Conservation (phyloP, 495 filamentous ascomycete species). For the Penicilliopsis zonata region DNA sequence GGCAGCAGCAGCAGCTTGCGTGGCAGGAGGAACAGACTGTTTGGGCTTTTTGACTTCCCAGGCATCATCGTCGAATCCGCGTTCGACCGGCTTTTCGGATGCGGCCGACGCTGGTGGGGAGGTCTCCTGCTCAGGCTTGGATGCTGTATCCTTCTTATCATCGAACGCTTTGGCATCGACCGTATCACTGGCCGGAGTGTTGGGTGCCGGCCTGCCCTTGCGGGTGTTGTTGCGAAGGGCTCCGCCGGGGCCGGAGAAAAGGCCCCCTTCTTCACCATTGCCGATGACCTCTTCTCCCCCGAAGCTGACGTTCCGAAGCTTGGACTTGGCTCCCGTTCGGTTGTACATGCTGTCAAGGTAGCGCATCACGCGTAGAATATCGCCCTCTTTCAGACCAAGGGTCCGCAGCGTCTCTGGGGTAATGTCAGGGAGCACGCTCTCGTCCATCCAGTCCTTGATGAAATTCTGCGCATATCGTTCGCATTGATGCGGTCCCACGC, state of each 20-base stretch:
- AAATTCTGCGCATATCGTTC: slow-evolving; percentile 90
- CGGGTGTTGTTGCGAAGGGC: slow-evolving; percentile 87
- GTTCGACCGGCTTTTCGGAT: slow-evolving; percentile 32
- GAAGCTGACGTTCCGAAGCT: slow-evolving; percentile 50
- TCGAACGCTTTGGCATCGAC: slow-evolving; percentile 83
- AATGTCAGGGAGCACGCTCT: slow-evolving; percentile 79
- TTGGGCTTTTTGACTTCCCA: slow-evolving; percentile 96
- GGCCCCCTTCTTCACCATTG: slow-evolving; percentile 44
- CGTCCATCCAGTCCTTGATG: slow-evolving; percentile 84
- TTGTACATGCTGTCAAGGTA: slow-evolving; percentile 71
- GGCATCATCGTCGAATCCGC: slow-evolving; percentile 91
- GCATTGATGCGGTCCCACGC: slow-evolving; percentile 82
- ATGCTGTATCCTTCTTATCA: slow-evolving; percentile 38
- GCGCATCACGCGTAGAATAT: slow-evolving; percentile 91
- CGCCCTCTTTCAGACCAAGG: slow-evolving; percentile 84
- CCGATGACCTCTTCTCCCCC: slow-evolving; percentile 41
- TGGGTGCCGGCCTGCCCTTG: slow-evolving; percentile 77
- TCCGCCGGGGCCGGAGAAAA: slow-evolving; percentile 89
- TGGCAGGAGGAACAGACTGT: slow-evolving; percentile 26
- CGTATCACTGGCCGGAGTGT: slow-evolving; percentile 69
- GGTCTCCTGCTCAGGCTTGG: slow-evolving; percentile 36
- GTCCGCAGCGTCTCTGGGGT: slow-evolving; percentile 69
- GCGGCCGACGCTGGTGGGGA: slow-evolving; percentile 34
- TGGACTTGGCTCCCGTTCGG: slow-evolving; percentile 46
- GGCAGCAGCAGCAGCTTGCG: slow-evolving; percentile 14